Percentiles rank a stretch among this genome's conserved stretches.
Conservation (phyloP, 805 yeast species). For the Yamadazyma olivae region DNA sequence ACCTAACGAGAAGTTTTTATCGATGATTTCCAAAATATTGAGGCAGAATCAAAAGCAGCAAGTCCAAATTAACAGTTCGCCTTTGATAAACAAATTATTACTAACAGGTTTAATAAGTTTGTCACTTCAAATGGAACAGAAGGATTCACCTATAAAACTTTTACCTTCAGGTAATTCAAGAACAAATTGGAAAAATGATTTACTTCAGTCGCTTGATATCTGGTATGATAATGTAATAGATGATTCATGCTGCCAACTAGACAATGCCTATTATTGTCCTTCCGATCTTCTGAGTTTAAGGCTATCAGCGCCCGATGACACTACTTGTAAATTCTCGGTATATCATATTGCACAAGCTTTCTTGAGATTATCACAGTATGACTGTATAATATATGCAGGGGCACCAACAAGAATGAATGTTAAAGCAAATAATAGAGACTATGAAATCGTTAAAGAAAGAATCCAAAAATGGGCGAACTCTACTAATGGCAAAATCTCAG, state of each 20-base stretch:
- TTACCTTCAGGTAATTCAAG: conserved; percentile 15
- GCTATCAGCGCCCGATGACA: conserved; percentile 14
- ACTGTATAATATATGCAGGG: conserved; percentile 23
- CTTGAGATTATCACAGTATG: conserved; percentile 20
- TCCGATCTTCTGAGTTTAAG: conserved; percentile 6
- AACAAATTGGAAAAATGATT: conserved; percentile 17
- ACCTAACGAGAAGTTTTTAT: conserved; percentile 17
- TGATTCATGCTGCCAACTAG: conserved; percentile 16
- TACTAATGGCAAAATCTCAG: conserved; percentile 47
- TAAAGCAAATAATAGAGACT: conserved; percentile 25
- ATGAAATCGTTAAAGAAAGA: conserved; percentile 45
- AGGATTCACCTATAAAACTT: conserved; percentile 14
- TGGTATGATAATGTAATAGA: conserved; percentile 16
- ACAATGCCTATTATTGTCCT: conserved; percentile 11
- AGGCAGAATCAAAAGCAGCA: no score
- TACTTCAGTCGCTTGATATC: conserved; percentile 17
- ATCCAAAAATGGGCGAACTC: conserved; percentile 51
- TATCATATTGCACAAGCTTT: conserved; percentile 22
- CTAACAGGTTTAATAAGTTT: conserved; percentile 15
- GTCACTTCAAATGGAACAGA: conserved; percentile 14
- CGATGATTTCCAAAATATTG: conserved; percentile 15
- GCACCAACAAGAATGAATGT: conserved; percentile 43
- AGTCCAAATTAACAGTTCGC: conserved; percentile 11
- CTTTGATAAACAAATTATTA: conserved; percentile 15
- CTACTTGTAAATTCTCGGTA: conserved; percentile 14